Percentiles rank a stretch among this genome's conserved stretches.
These are phyloP conservation scores for Kodamaea arcana DNA, from an alignment of 1,139 yeast genomes.

Conservation along the genomic window DNA sequence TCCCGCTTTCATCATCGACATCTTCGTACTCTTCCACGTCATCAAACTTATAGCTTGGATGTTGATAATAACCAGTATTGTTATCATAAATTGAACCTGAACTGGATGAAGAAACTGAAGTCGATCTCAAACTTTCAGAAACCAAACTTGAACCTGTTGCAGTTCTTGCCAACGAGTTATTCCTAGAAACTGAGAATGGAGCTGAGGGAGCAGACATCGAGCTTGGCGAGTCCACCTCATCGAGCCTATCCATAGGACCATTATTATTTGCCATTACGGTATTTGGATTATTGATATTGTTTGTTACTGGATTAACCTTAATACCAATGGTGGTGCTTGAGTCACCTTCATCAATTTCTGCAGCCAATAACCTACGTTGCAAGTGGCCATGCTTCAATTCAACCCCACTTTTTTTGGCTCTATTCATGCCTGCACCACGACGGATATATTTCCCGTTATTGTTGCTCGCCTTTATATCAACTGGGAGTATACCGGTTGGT, in stretches of 20 bases:
- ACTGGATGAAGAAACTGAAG: slow-evolving; percentile 19
- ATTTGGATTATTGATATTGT: slow-evolving; percentile 7
- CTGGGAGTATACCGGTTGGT: slow-evolving; percentile 60
- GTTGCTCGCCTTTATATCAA: slow-evolving; percentile 29
- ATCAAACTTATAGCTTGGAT: slow-evolving; percentile 35
- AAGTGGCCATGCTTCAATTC: slow-evolving; percentile 74
- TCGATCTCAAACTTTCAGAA: slow-evolving; percentile 17
- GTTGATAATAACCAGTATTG: slow-evolving; percentile 38
- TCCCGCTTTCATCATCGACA: slow-evolving; percentile 12
- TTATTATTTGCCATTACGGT: slow-evolving; percentile 2
- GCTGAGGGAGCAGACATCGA: slow-evolving; percentile 16
- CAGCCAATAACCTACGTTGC: slow-evolving; percentile 69
- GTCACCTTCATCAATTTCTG: slow-evolving; percentile 71
- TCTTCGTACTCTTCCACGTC: slow-evolving; percentile 16
- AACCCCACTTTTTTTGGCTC: slow-evolving; percentile 44
- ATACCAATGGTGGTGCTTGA: slow-evolving; percentile 8
- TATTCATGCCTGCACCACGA: slow-evolving; percentile 22
- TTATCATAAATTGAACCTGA: slow-evolving; percentile 21
- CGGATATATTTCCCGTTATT: slow-evolving; percentile 32
- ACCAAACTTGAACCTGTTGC: slow-evolving; percentile 24
- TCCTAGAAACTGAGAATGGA: slow-evolving; percentile 13
- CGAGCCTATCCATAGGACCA: slow-evolving; percentile 4
- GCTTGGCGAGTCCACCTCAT: slow-evolving; percentile 20
- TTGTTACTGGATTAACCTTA: slow-evolving; percentile 5
- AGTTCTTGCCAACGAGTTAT: slow-evolving; percentile 28